A percentile compares a stretch with the other conserved stretches of the same genome.
Conservation (phyloP, 2,329 filamentous ascomycete species). For the Aureobasidium sp. region DNA sequence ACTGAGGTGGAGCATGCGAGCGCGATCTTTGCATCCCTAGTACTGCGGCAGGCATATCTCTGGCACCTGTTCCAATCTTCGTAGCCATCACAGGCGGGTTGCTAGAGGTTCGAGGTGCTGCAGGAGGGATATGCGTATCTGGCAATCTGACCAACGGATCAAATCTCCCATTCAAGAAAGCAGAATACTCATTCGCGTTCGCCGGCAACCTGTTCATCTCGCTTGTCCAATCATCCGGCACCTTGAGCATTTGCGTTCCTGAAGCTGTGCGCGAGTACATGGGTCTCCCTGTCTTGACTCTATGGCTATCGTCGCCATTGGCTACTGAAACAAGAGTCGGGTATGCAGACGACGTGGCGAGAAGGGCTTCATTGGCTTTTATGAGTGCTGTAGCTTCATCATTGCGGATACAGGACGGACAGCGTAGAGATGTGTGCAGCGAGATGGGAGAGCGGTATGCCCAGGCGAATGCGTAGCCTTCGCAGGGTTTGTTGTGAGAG, state of each 20-base stretch:
- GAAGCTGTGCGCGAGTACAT: background rate
- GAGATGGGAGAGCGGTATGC: conserved; percentile 2
- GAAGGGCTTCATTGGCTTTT: background rate
- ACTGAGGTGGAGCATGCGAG: background rate
- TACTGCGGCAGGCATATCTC: background rate
- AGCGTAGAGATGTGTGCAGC: background rate
- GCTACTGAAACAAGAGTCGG: background rate
- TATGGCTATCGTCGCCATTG: background rate
- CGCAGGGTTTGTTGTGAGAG: background rate
- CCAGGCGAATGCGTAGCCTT: conserved; percentile 7
- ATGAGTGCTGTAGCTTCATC: background rate
- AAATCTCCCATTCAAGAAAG: background rate
- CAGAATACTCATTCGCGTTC: conserved; percentile 13
- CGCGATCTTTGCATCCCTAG: background rate
- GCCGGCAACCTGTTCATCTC: conserved; percentile 9
- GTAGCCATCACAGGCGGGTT: background rate
- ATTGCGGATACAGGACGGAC: background rate
- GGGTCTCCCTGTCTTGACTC: background rate
- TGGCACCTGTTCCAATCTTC: background rate
- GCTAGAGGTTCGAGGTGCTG: background rate
- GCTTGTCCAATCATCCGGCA: background rate
- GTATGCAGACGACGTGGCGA: background rate
- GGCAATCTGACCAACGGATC: background rate
- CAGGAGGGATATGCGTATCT: conserved; percentile 3
- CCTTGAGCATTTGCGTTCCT: background rate